A percentile compares a stretch with the other conserved stretches of the same genome.
Conservation (phyloP, 2,329 filamentous ascomycete species). For the Ascomycota sp. region DNA sequence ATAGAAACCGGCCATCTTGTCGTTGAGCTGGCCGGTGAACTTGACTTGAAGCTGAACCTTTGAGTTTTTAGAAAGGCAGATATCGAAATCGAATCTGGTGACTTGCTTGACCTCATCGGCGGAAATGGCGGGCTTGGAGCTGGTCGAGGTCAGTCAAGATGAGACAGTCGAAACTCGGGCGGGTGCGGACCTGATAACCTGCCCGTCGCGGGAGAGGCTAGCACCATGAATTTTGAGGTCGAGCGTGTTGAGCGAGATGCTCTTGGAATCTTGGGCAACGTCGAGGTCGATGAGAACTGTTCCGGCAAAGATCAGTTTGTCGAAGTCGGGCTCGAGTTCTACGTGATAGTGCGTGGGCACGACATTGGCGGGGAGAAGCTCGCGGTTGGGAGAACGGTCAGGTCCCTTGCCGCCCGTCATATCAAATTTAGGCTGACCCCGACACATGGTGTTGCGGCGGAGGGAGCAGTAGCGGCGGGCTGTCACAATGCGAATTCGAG, state of each 20-base stretch:
- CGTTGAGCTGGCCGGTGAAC: constrained; percentile 65
- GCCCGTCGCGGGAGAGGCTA: constrained; percentile 22
- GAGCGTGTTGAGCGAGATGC: constrained; percentile 70
- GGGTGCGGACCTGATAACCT: constrained; percentile 25
- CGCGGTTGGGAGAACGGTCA: constrained; percentile 24
- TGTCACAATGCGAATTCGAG: constrained; percentile 1
- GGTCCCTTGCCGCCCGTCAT: constrained; percentile 12
- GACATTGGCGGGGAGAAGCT: constrained; percentile 81
- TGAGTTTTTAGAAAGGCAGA: constrained; percentile 49
- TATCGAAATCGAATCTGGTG: constrained; percentile 60
- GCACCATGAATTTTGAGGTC: constrained; percentile 67
- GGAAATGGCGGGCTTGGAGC: constrained; percentile 25
- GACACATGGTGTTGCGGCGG: constrained; percentile 52
- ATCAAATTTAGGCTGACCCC: constrained; percentile 16
- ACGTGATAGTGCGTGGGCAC: constrained; percentile 83
- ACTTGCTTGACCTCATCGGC: constrained; percentile 67
- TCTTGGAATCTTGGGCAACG: constrained; percentile 64
- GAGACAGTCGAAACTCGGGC: too few species aligned
- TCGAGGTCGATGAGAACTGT: constrained; percentile 73
- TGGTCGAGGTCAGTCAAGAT: neutral
- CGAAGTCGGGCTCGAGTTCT: constrained; percentile 77
- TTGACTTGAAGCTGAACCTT: constrained; percentile 43
- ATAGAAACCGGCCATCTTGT: constrained; percentile 97
- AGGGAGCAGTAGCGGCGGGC: constrained; percentile 53
- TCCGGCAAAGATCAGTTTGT: constrained; percentile 72